Base-by-base conservation (phyloP, 2,329 filamentous ascomycete genomes). In the Fusarium poae region DNA sequence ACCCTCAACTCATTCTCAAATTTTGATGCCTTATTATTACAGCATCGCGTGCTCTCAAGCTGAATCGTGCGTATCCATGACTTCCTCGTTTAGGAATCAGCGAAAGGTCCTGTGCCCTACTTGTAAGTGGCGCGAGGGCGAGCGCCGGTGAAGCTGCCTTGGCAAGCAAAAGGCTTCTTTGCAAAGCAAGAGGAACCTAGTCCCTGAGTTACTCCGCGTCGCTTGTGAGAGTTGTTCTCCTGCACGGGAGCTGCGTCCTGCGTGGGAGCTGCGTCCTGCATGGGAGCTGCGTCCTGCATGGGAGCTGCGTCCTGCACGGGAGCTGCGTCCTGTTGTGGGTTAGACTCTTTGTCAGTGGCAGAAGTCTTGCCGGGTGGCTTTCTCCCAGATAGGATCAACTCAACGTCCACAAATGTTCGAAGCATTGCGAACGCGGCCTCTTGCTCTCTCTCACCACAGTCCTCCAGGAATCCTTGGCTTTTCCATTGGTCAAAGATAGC, bases 401-500 rank as follows among this genome's bases (percentile, higher is more conserved):
- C 48, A 3, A 63, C 10, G 3, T 45, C 23, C 5, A 34, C 42
- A 25, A 77, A 61, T 12, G 69, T 46, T 7, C 71, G 68, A 5
- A 79, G 57, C 2, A 76, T 40, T 0, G 65, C 29, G 4, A 74
- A 27, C 1, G 76, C 48, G 4, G 69, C 65, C 1, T 70, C 50
- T 25, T 70, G 74, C 25, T 77, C 58, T 8, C 71, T 65, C 13
- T 75, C 70, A 9, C 75, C 59, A 11, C 53, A 66, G 6, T 65
- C 58, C 23, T 39, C 44, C n/a, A 78, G 62, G 18, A 72, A 72
- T 0, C 75, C 75, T 15, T 72, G 62, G 5, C 59, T 34, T 9
- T 72, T 53, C 75, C 75, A 78, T 21, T 68, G 59, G 2, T 74
- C 67, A 13, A 77, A 62, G 5, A 74, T 67, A 0, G 66, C 68